Conservation (phyloP, 805 yeast species). For the Zygotorulaspora chibaensis region DNA sequence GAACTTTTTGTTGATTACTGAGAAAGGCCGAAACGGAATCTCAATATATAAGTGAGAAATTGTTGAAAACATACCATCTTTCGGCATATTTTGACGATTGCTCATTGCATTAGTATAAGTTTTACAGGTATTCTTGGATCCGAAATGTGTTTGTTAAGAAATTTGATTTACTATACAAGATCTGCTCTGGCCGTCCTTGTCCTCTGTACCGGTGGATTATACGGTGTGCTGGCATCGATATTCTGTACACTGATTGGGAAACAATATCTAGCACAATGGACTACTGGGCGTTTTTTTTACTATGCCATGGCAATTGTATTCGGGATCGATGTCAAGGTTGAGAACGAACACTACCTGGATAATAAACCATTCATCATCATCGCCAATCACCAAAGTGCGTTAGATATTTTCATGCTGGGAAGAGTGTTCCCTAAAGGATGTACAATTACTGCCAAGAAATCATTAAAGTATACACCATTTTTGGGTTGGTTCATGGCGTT, state of each 20-base stretch:
- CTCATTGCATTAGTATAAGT: too few relatives aligned
- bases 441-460: slow-evolving; percentile 87
- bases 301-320: slow-evolving; percentile 52
- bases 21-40: not conserved
- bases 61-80: not conserved
- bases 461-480: slow-evolving; percentile 78
- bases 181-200: slow-evolving; percentile 50
- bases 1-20: slow-evolving; percentile 5
- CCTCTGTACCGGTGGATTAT: slow-evolving; percentile 57
- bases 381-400: slow-evolving; percentile 86
- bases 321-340: slow-evolving; percentile 67
- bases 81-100: not conserved
- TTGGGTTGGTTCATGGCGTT: slow-evolving; percentile 96
- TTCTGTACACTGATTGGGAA: slow-evolving; percentile 64
- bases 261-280: slow-evolving; percentile 78
- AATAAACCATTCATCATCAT: slow-evolving; percentile 72
- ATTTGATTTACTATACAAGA: slow-evolving; percentile 52
- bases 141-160: slow-evolving; percentile 17
- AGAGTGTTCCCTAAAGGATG: slow-evolving; percentile 81
- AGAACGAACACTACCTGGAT: slow-evolving; percentile 57
- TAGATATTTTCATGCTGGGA: slow-evolving; percentile 81
- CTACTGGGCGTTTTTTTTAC: slow-evolving; percentile 82
- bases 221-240: slow-evolving; percentile 75
- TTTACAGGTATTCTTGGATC: not conserved
- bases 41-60: not conserved